Evolutionary conservation across 805 yeast genomes (phyloP).

Genomic region (Yarrowia porcina): DNA sequence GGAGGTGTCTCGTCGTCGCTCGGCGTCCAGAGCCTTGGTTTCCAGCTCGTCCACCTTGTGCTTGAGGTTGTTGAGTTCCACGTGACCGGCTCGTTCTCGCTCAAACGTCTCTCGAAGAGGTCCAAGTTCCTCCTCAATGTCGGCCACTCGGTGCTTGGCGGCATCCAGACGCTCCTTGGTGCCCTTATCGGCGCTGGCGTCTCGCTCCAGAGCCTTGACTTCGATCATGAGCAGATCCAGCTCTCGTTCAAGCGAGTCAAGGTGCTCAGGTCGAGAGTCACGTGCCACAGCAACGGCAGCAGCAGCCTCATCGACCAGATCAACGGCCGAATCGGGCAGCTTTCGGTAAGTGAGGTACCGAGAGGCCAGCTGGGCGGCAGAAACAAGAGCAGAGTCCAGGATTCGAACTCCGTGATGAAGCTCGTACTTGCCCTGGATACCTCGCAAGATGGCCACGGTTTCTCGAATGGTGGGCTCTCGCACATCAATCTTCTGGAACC

Average conservation of each 20-base stretch:
- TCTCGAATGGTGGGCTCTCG: conserved; percentile 89
- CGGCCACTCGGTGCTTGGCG: conserved; percentile 77
- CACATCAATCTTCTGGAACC: conserved; percentile 96
- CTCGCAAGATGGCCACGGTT: conserved; percentile 94
- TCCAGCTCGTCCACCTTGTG: conserved; percentile 89
- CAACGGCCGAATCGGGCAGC: conserved; percentile 96
- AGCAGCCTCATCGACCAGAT: conserved; percentile 91
- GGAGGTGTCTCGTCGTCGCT: conserved; percentile 91
- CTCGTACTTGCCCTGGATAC: conserved; percentile 91
- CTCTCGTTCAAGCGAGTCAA: conserved; percentile 90
- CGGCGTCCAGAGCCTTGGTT: conserved; percentile 91
- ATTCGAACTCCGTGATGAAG: conserved; percentile 97
- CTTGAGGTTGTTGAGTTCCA: conserved; percentile 83
- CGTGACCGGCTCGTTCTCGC: conserved; percentile 87
- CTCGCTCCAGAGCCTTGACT: conserved; percentile 94
- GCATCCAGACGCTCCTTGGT: conserved; percentile 81
- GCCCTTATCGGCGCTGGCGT: conserved; percentile 64
- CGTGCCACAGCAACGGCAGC: conserved; percentile 98
- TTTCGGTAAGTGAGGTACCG: conserved; percentile 92
- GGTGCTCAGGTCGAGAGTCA: conserved; percentile 95
- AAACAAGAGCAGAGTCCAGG: conserved; percentile 86
- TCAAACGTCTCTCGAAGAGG: conserved; percentile 84
- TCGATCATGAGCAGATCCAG: conserved; percentile 90
- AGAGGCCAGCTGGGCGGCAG: conserved; percentile 93
- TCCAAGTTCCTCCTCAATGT: conserved; percentile 74